Evolutionary conservation across 495 filamentous ascomycete species (phyloP).

Genomic region (Trichoderma asperelloides): DNA sequence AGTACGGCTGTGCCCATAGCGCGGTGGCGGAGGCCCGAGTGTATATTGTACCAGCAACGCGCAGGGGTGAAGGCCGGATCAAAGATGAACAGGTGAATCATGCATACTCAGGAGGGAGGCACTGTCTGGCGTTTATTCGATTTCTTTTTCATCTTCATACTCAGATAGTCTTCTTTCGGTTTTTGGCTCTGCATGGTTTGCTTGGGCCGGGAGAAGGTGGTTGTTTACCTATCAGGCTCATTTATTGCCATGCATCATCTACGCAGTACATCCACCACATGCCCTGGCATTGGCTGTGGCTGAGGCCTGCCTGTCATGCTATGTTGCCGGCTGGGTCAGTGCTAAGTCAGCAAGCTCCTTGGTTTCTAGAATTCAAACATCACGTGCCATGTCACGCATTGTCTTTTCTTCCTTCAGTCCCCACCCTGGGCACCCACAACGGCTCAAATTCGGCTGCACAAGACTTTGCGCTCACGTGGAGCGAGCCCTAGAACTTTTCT

Average conservation of each 20-base stretch:
- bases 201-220: neutral
- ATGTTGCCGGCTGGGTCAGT: neutral
- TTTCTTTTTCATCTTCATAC: too few species aligned
- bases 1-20: neutral
- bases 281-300: neutral
- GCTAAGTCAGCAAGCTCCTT: neutral
- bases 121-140: too few species aligned
- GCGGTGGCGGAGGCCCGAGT: neutral
- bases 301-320: neutral
- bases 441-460: neutral
- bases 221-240: neutral
- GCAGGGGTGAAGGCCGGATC: neutral
- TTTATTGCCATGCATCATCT: neutral
- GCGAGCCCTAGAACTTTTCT: slow-evolving; percentile 14
- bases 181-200: neutral
- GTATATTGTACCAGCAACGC: neutral
- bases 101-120: too few species aligned
- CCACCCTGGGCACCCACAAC: neutral
- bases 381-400: neutral
- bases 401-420: neutral
- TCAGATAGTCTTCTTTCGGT: neutral
- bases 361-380: neutral
- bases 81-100: neutral
- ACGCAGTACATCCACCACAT: neutral
- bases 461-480: slow-evolving; percentile 10